Evolutionary conservation across 106 monocot species (phyloP), one percentile per base, ranked within the genome.

Genomic region (Narthecium ossifragum): DNA sequence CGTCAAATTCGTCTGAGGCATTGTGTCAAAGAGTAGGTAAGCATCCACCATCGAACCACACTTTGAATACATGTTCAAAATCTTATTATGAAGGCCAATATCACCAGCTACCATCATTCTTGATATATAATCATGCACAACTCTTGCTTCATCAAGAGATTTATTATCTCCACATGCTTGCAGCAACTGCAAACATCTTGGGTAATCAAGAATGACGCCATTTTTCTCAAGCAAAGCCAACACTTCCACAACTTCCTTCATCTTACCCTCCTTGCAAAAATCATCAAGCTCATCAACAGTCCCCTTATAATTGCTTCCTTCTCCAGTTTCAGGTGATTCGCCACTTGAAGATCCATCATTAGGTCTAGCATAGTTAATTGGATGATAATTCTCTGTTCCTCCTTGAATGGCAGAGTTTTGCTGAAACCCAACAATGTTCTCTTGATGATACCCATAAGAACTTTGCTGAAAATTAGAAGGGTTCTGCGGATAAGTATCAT

Each of bases 41-140:
- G 93, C 93, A 77, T 88, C 82, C 24, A 64, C 74, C 53, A 75
- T 65, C 5, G 69, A 85, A 57, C 82, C 85, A 62, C 88, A 88
- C 64, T 68, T 88, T 13, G 50, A 59, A 32, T 88, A 93, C 79
- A 82, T 76, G 52, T 88, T 74, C 6, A 93, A 26, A 43, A 94
- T 75, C 67, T 78, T 83, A 60, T 94, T 94, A 51, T 83, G 46
- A 61, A 86, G 65, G 60, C 55, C 56, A 23, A 80, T 61, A 20
- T 70, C 80, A 62, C 65, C 52, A 64, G 72, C 24, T 4, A 23
- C 57, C 37, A 70, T 60, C 33, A 32, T 51, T 51, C 39, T 45
- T 17, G 48, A 58, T 22, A 85, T 54, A 41, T 78, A 69, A 39
- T 62, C 55, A 62, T 90, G 86, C 34, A 94, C 61, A 15, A 26